Conservation (phyloP, 352 stramenopile genomes). For the Globisporangium heterothallicum region DNA sequence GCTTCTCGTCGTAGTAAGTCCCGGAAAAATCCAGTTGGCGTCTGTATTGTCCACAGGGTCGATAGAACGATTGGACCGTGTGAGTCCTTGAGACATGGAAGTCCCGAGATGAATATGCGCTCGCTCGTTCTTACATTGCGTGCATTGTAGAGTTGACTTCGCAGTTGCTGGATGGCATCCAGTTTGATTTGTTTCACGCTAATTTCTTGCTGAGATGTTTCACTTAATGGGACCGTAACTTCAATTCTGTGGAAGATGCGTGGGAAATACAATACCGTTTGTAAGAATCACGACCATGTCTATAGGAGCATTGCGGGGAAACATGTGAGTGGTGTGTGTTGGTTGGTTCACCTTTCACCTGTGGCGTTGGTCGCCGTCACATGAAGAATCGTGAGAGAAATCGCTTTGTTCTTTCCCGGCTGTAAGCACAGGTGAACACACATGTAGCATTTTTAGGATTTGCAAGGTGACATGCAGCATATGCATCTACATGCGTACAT, state of each 20-base stretch:
- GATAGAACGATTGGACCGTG: no score
- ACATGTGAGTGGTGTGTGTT: no score
- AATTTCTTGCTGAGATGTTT: conserved; percentile 27
- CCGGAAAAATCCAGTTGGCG: conserved; percentile 16
- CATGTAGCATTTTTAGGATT: background rate
- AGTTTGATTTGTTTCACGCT: conserved; percentile 53
- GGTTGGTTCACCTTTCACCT: conserved; percentile 23
- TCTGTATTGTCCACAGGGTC: background rate
- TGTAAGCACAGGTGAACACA: background rate
- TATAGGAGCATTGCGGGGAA: no score
- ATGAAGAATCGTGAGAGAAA: conserved; percentile 29
- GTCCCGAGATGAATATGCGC: no score
- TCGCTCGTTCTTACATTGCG: no score
- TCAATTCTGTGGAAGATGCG: conserved; percentile 16
- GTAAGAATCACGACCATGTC: background rate
- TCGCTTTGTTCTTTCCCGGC: conserved; percentile 6
- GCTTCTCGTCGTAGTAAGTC: conserved; percentile 25
- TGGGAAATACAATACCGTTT: no score
- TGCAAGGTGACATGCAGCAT: background rate
- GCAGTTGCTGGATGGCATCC: conserved; percentile 48
- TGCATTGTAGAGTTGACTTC: conserved; percentile 19
- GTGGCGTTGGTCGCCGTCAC: conserved; percentile 24
- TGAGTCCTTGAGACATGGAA: no score
- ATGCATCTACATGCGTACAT: conserved; percentile 3
- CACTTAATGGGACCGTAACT: conserved; percentile 33